A percentile compares a stretch with the other conserved stretches of the same genome.
These are phyloP conservation scores for Basidiobolus meristosporus DNA, from an alignment of 371 early-diverging fungal genomes.

Conservation along the genomic window DNA sequence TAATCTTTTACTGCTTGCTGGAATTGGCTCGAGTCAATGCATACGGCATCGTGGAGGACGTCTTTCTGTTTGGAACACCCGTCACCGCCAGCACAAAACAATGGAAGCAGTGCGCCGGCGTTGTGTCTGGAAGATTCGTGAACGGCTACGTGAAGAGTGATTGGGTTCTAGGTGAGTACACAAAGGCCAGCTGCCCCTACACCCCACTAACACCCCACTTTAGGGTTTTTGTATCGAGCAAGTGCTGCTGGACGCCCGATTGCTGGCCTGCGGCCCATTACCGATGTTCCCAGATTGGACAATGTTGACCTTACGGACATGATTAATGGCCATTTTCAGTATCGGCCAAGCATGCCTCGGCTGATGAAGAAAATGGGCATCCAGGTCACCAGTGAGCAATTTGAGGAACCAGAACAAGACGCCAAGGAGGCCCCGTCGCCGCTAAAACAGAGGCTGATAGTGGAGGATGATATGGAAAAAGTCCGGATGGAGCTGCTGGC, in stretches of 20 bases:
- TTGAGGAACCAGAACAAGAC: constrained; percentile 18
- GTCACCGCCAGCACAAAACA: constrained; percentile 48
- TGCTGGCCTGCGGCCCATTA: constrained; percentile 53
- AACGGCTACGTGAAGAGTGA: constrained; percentile 80
- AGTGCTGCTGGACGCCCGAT: constrained; percentile 17
- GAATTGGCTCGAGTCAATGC: constrained; percentile 67
- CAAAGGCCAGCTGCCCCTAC: too few relatives aligned
- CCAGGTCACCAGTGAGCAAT: constrained; percentile 44
- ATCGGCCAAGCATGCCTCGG: constrained; percentile 62
- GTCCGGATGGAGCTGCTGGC: too few relatives aligned
- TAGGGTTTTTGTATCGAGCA: constrained; percentile 76
- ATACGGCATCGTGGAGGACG: constrained; percentile 77
- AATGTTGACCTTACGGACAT: constrained; percentile 66
- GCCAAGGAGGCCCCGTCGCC: not conserved
- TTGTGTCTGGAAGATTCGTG: constrained; percentile 76
- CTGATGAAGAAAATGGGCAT: constrained; percentile 69
- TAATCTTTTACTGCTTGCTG: constrained; percentile 74
- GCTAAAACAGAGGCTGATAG: not conserved
- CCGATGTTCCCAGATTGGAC: constrained; percentile 61
- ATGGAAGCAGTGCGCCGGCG: constrained; percentile 62
- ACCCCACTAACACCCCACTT: too few relatives aligned
- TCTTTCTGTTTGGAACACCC: constrained; percentile 74
- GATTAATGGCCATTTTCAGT: constrained; percentile 73
- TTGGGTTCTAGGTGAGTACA: constrained; percentile 86
- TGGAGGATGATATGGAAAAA: not conserved